Evolutionary conservation across 1,284 basidiomycete species (phyloP), one percentile per base, ranked within the genome.

Genomic region (Serendipita sp.): DNA sequence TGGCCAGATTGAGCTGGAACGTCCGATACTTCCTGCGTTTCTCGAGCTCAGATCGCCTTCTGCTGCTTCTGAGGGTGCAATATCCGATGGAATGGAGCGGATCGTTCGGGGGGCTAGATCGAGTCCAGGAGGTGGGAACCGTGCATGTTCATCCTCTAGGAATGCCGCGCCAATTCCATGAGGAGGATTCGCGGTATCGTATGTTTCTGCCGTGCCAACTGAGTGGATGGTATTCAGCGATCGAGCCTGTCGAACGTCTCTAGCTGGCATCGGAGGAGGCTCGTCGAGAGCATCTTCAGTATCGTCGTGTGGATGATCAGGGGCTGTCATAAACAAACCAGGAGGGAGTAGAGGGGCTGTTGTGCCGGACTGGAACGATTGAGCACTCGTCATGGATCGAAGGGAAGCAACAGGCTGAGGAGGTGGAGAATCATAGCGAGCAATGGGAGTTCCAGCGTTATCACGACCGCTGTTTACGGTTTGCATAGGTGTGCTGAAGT

Each of bases 131-230:
- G 26, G 53, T 58, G 53, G 53, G 34, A 58, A 5, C 34, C 53
- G 17, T 8, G 6, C 12, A 4, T 58, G 2, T 32, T 58, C 53
- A 58, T 58, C 53, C 32, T 34, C 15, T 22, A 58, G 10, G 53
- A 58, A 32, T 10, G 34, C 53, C 4, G 22, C 22, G 8, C 53
- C 53, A n/a, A 58, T 32, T 22, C 22, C 22, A n/a, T n/a, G n/a
- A 26, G 53, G 53, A 32, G 53, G 34, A 10, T 58, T 30, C 29
- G 53, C 53, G 32, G 53, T 58, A 35, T 35, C 53, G 32, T 58
- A 58, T 32, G 53, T 58, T 32, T 58, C 53, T 58, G 53, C 53
- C n/a, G 26, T 58, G 53, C 53, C 32, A 30, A 58, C 53, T 8
- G 53, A 58, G n/a, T 30, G 34, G 17, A 58, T 58, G 26, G 53